Base-by-base conservation (phyloP, 768 basidiomycete genomes). In the Xanthoconium stramineum region DNA sequence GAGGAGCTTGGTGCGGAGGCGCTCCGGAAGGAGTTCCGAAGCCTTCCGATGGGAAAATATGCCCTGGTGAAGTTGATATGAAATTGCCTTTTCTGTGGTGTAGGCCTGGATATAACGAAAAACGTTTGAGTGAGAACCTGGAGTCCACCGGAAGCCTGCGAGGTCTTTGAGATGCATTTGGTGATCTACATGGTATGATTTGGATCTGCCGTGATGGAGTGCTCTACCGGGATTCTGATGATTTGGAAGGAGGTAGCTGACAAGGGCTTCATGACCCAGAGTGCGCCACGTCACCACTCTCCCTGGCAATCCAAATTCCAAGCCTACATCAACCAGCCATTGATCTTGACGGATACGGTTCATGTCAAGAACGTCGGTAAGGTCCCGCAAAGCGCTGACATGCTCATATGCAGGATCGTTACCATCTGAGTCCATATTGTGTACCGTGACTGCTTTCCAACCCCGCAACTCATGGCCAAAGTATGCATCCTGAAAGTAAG, bases 31-130 rank as follows among this genome's bases (percentile, higher is more conserved):
- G 1, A 60, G 24, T 14, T 61, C 45, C 0, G 11, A 33, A 0
- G 48, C 3, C 3, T 48, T 60, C 0, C 52, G 2, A 1, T 0
- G 4, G 0, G 6, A 9, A 33, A 57, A 62, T 0, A 61, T 30
- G 0, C 60, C 42, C 0, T 39, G 4, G 10, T 63, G 57, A 2
- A 62, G 57, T 17, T 62, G 62, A 24, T 63, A 62, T 0, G 52
- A 50, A 0, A 62, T 17, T 0, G 37, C 13, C 8, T 63, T 63
- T 12, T 62, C 49, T 0, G 57, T 63, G 0, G 54, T 59, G 3
- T 63, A 63, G 0, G 49, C 53, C 5, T 61, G 54, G 1, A 63
- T 7, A 6, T 62, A 63, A 7, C 1, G 2, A 5, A 55, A 3
- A 7, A 5, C 12, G 1, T 49, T 7, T 1, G 37, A 39, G 2